A percentile compares a stretch with the other conserved stretches of the same genome.
Evolutionary conservation across 2,329 filamentous ascomycete genomes (phyloP).

Genomic region (Aspergillus brunneoviolaceus): DNA sequence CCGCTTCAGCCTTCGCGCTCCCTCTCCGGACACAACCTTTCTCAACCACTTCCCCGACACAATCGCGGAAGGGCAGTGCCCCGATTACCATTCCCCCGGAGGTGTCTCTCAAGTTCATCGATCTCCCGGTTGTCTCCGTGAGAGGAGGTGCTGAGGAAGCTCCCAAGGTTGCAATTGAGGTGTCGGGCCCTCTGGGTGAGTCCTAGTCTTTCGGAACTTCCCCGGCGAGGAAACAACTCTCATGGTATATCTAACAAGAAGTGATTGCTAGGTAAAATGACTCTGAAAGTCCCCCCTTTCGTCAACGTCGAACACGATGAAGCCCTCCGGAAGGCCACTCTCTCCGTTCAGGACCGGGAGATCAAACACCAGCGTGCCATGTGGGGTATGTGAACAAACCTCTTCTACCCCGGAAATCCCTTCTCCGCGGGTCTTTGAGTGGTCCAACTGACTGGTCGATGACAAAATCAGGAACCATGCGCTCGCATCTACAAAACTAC

Average conservation of each 20-base stretch:
- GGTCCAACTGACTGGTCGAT: background rate
- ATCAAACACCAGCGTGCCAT: slow-evolving; percentile 80
- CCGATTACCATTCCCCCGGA: slow-evolving; percentile 78
- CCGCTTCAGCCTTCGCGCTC: slow-evolving; percentile 66
- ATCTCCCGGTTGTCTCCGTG: slow-evolving; percentile 59
- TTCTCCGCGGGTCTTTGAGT: background rate
- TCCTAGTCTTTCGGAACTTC: background rate
- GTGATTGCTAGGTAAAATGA: slow-evolving; percentile 62
- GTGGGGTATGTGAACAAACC: slow-evolving; percentile 70
- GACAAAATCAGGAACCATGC: slow-evolving; percentile 71
- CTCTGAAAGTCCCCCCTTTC: slow-evolving; percentile 76
- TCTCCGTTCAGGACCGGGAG: slow-evolving; percentile 69
- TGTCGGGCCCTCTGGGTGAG: slow-evolving; percentile 76
- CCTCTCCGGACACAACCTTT: slow-evolving; percentile 57
- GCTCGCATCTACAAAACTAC: slow-evolving; percentile 85
- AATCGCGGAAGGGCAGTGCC: slow-evolving; percentile 83
- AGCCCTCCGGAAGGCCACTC: slow-evolving; percentile 60
- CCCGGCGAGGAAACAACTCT: background rate
- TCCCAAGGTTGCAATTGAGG: slow-evolving; percentile 64
- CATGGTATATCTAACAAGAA: slow-evolving; percentile 8
- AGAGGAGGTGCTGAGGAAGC: slow-evolving; percentile 62
- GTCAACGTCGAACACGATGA: slow-evolving; percentile 69
- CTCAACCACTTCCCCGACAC: slow-evolving; percentile 64
- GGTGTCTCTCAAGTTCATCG: slow-evolving; percentile 69
- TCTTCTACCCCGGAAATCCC: background rate